Conservation (phyloP, 2,329 filamentous ascomycete species). For the Phaeosphaeria sp. region DNA sequence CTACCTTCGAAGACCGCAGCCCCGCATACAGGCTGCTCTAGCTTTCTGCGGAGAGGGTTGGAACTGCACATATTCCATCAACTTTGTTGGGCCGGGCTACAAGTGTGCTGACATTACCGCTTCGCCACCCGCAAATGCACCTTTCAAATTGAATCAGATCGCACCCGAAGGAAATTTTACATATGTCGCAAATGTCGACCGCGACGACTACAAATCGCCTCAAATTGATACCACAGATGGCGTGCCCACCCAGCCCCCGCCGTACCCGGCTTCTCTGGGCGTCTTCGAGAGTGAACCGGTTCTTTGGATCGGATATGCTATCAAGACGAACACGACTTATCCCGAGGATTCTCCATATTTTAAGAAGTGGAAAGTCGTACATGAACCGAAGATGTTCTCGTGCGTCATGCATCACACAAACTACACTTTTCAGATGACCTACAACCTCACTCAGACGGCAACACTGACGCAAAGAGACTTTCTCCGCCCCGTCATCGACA, state of each 20-base stretch:
- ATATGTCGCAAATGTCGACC: slow-evolving; percentile 40
- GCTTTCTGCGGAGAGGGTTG: slow-evolving; percentile 40
- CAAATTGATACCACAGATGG: slow-evolving; percentile 34
- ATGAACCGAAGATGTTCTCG: slow-evolving; percentile 44
- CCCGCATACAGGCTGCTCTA: slow-evolving; percentile 27
- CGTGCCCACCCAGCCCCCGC: slow-evolving; percentile 25
- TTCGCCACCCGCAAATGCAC: slow-evolving; percentile 17
- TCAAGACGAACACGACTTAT: slow-evolving; percentile 36
- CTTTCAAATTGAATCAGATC: slow-evolving; percentile 38
- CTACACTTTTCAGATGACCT: slow-evolving; percentile 44
- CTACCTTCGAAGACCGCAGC: slow-evolving; percentile 41
- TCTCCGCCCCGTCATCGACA: slow-evolving; percentile 37
- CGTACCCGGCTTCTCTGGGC: slow-evolving; percentile 37
- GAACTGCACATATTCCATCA: slow-evolving; percentile 47
- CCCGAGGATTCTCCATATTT: slow-evolving; percentile 25
- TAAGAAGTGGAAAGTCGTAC: slow-evolving; percentile 38
- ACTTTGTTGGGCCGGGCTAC: slow-evolving; percentile 45
- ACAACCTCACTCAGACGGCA: slow-evolving; percentile 33
- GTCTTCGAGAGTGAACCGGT: slow-evolving; percentile 43
- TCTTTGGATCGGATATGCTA: slow-evolving; percentile 46
- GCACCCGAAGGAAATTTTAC: slow-evolving; percentile 41
- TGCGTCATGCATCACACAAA: slow-evolving; percentile 45
- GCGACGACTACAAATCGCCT: slow-evolving; percentile 38
- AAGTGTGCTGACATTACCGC: slow-evolving; percentile 40
- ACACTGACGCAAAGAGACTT: slow-evolving; percentile 35